A percentile compares a stretch with the other conserved stretches of the same genome.
Conservation (phyloP, 2,329 filamentous ascomycete species). For the Monilinia fructicola region DNA sequence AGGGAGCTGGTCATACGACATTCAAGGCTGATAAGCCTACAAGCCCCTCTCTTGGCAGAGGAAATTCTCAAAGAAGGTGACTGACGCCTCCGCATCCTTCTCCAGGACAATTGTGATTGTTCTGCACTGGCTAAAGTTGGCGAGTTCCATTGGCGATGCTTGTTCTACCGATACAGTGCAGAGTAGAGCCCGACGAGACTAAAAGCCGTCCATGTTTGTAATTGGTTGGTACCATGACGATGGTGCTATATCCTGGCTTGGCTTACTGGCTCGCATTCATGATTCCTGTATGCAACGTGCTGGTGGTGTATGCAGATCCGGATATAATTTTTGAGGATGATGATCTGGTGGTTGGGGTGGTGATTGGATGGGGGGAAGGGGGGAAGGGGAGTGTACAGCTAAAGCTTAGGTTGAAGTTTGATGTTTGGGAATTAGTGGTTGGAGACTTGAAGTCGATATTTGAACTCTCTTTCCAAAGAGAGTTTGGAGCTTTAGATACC, state of each 20-base stretch:
- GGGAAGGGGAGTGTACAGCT: not conserved
- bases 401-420: not conserved
- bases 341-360: not conserved
- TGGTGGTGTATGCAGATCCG: conserved; percentile 10
- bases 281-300: not conserved
- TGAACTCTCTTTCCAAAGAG: too few species aligned
- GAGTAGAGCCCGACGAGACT: conserved; percentile 4
- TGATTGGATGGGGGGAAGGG: not conserved
- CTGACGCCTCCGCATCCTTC: conserved; percentile 14
- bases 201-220: not conserved
- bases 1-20: conserved; percentile 19
- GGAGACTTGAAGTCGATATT: not conserved
- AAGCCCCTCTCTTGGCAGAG: conserved; percentile 10
- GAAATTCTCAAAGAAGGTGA: conserved; percentile 9
- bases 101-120: not conserved
- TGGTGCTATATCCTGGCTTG: not conserved
- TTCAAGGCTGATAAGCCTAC: conserved; percentile 12
- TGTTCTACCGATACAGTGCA: not conserved
- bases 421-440: not conserved
- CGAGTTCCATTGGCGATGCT: not conserved
- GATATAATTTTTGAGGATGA: not conserved
- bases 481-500: too few species aligned
- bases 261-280: conserved; percentile 13
- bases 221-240: not conserved
- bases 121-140: conserved; percentile 13